Evolutionary conservation across 768 basidiomycete genomes (phyloP).

Genomic region (Suillus plorans): DNA sequence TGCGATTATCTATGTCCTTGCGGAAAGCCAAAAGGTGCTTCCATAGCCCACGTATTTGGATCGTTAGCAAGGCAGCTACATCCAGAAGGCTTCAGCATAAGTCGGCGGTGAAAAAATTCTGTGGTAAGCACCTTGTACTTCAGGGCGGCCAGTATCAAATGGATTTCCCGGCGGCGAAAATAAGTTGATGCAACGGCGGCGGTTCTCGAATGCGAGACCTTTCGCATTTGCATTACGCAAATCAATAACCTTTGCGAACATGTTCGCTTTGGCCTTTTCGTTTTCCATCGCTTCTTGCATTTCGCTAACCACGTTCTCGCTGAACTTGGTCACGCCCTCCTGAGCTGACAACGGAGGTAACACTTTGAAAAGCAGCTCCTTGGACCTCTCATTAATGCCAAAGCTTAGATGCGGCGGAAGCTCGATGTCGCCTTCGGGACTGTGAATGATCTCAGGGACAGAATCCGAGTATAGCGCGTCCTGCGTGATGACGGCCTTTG

Average conservation of each 20-base stretch:
- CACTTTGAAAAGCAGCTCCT: constrained; percentile 62
- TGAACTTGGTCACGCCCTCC: constrained; percentile 20
- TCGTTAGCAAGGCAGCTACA: constrained; percentile 82
- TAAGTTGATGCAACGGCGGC: constrained; percentile 69
- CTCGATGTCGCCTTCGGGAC: constrained; percentile 38
- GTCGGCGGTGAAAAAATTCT: neutral
- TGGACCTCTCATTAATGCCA: constrained; percentile 58
- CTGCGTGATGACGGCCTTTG: constrained; percentile 58
- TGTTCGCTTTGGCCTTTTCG: constrained; percentile 48
- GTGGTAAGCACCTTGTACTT: constrained; percentile 80
- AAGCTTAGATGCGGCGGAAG: constrained; percentile 59
- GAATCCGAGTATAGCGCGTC: constrained; percentile 37
- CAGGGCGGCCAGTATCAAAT: constrained; percentile 78
- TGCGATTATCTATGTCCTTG: constrained; percentile 75
- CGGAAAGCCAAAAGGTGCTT: constrained; percentile 66
- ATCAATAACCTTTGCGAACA: constrained; percentile 73
- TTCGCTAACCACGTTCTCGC: constrained; percentile 20
- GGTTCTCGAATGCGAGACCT: constrained; percentile 88
- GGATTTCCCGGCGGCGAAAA: constrained; percentile 73
- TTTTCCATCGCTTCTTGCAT: constrained; percentile 27
- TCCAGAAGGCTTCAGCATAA: constrained; percentile 6
- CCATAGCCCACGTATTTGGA: constrained; percentile 82
- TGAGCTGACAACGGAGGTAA: constrained; percentile 57
- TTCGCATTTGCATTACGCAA: constrained; percentile 83
- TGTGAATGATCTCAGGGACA: constrained; percentile 25